Evolutionary conservation across 108 stramenopile species (phyloP), one percentile per base, ranked within the genome.

Genomic region (Cyclotella kingstonii): DNA sequence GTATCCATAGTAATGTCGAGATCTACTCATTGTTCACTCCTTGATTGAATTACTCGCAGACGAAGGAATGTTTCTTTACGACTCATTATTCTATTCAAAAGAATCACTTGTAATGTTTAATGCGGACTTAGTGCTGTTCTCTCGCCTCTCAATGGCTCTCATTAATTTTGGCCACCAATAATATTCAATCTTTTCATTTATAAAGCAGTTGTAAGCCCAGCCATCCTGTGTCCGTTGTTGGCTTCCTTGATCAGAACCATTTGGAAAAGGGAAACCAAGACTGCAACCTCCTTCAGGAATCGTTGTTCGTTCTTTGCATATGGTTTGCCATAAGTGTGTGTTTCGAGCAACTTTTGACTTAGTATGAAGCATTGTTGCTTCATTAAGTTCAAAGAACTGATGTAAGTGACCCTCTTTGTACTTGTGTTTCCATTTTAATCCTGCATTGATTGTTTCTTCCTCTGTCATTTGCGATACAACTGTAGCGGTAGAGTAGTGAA

Each of bases 321-420:
- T 54, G 4, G 8, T 15, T 46, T 70, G 53, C 88, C 88, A 89
- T 6, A 45, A 61, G 2, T 58, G 43, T 25, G 85, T 88, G 43
- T 94, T 88, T 27, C 77, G 68, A 15, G 71, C 76, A 5, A 88
- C 87, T 38, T 89, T 87, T 2, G 89, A 81, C 60, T 94, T 94
- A 47, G 85, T 81, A 59, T 94, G 93, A 11, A 94, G 73, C 93
- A 94, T 94, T 4, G 84, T 77, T 38, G 76, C 90, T 68, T 90
- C 93, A 3, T 65, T 77, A 17, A 73, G 60, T 74, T 94, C 93
- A 55, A 86, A 78, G 2, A 67, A 76, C 69, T 80, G 78, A 36
- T 84, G 73, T 31, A 73, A 51, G 7, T 81, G 79, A 52, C 79
- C 81, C 33, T 83, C 73, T 66, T 77, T 31, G 58, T 71, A 66